phyloP scores from a whole-genome alignment of 306 rosid genomes.

The Castanea crenata region DNA sequence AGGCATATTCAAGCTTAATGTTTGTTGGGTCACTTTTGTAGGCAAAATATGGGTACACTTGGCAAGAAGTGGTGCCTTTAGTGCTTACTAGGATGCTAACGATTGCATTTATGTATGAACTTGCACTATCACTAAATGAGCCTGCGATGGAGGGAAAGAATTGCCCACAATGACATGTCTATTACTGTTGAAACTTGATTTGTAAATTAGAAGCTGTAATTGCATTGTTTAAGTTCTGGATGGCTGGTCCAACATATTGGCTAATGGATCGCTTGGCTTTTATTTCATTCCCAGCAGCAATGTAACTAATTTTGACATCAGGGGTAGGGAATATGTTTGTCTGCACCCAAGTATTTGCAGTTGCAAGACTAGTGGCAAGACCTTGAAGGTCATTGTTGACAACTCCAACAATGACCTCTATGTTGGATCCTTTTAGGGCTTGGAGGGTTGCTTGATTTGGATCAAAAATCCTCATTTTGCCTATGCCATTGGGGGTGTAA shows the following conservation, averaged over 20 bases:
- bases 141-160: slow-evolving; percentile 47
- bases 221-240: slow-evolving; percentile 35
- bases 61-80: too few relatives aligned
- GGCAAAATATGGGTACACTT: too few relatives aligned
- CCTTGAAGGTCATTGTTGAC: slow-evolving; percentile 8
- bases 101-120: too few relatives aligned
- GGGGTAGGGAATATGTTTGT: slow-evolving; percentile 21
- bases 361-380: slow-evolving; percentile 10
- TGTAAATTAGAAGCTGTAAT: slow-evolving; percentile 37
- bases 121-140: slow-evolving; percentile 24
- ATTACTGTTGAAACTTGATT: slow-evolving; percentile 61
- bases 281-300: slow-evolving; percentile 52
- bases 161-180: neutral
- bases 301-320: slow-evolving; percentile 35
- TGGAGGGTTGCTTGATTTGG: slow-evolving; percentile 28
- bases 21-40: too few relatives aligned
- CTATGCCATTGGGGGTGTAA: too few relatives aligned
- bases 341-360: slow-evolving; percentile 38
- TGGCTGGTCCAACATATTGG: slow-evolving; percentile 30
- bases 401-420: slow-evolving; percentile 34
- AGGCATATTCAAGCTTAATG: too few relatives aligned
- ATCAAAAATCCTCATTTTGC: slow-evolving; percentile 32
- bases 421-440: slow-evolving; percentile 54
- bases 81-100: too few relatives aligned
- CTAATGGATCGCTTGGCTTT: neutral